Evolutionary conservation across 2,329 filamentous ascomycete genomes (phyloP), one percentile per base, ranked within the genome.

Genomic region (Fusarium solani-melongenae): DNA sequence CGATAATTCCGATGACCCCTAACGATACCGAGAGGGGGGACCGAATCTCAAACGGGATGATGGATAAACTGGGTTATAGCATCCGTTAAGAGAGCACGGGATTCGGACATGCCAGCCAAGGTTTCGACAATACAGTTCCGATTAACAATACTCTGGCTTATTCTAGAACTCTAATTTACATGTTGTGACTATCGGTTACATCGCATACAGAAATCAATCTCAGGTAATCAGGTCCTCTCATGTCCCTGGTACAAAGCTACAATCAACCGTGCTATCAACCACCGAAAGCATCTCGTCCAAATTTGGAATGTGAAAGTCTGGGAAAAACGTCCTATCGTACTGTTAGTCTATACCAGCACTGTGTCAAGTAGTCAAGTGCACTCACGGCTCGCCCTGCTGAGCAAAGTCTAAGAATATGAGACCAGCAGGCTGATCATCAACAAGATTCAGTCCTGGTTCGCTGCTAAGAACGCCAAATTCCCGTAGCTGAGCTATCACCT

Each of bases 371-470:
- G 12, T 17, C 2, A 24, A 41, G 44, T 39, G 17, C 15, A 65
- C 66, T 56, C 15, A 68, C 66, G 66, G 39, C 31, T 68, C 66
- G 15, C 34, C 33, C 27, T 68, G 55, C 6, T 53, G 46, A 10
- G 61, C 38, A 33, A 68, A 61, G 38, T 68, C 66, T 9, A 64
- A 20, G 20, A 68, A 68, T 5, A 68, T 57, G 2, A 64, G 36
- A 6, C 59, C 58, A 27, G 36, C 29, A 1, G 44, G 55, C 2
- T 65, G 55, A 17, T 57, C 24, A 20, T 51, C 46, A 4, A 33
- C n/a, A 3, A 44, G 6, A 55, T 49, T 39, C 29, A 65, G 15
- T 2, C 66, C 38, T 4, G 63, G 56, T 15, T 68, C 66, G 11
- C 31, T 56, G 22, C 41, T 64, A 1, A 68, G 20, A 14, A 68